Conservation (phyloP, 2,329 filamentous ascomycete species). For the Neurospora sp. region DNA sequence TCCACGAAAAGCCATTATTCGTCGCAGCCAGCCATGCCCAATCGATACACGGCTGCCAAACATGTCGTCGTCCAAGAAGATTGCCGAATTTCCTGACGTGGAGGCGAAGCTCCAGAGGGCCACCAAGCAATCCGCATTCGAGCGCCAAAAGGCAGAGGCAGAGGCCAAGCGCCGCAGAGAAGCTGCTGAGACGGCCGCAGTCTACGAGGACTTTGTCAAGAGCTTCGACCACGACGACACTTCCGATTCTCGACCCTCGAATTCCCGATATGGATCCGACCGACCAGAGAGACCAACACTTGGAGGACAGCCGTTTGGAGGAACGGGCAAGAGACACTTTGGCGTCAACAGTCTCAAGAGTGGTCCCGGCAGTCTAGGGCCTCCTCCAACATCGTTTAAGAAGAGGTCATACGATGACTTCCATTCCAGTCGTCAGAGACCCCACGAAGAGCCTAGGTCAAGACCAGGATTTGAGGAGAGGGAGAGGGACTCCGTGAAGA, state of each 20-base stretch:
- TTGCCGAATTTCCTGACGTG: slow-evolving; percentile 57
- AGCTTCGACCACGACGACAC: slow-evolving; percentile 56
- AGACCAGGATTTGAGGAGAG: slow-evolving; percentile 26
- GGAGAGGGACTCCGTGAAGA: not conserved
- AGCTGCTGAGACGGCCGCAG: slow-evolving; percentile 76
- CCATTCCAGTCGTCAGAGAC: slow-evolving; percentile 26
- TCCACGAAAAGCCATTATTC: not conserved
- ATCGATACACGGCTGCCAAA: slow-evolving; percentile 10
- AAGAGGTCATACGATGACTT: slow-evolving; percentile 44
- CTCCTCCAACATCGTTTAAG: slow-evolving; percentile 39
- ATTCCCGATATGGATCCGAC: slow-evolving; percentile 10
- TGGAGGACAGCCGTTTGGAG: slow-evolving; percentile 20
- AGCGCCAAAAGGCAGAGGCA: slow-evolving; percentile 78
- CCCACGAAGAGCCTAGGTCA: slow-evolving; percentile 23
- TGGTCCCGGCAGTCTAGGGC: slow-evolving; percentile 53
- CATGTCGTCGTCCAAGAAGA: slow-evolving; percentile 40
- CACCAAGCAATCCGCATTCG: slow-evolving; percentile 76
- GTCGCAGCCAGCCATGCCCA: slow-evolving; percentile 6
- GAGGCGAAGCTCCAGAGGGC: slow-evolving; percentile 70
- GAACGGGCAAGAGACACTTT: slow-evolving; percentile 53
- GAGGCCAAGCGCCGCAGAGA: slow-evolving; percentile 80
- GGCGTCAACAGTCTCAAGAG: slow-evolving; percentile 47
- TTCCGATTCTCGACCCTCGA: slow-evolving; percentile 8
- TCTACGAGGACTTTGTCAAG: slow-evolving; percentile 80
- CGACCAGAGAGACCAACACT: slow-evolving; percentile 21